Evolutionary conservation across 768 basidiomycete genomes (phyloP), one percentile per base, ranked within the genome.

Genomic region (Hydnum rufescens): DNA sequence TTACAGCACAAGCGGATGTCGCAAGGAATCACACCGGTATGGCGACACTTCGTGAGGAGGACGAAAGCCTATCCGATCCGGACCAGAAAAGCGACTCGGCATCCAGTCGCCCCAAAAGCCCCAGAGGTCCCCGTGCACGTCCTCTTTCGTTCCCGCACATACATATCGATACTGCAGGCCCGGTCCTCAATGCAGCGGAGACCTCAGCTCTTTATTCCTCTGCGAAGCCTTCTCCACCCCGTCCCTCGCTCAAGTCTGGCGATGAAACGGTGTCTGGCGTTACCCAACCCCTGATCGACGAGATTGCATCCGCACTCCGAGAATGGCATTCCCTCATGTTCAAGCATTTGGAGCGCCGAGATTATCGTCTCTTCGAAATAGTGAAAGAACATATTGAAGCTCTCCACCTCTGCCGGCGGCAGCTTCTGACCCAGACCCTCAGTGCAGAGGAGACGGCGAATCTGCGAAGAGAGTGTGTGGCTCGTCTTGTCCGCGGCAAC

Each of bases 261-360:
- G 93, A 95, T 62, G 92, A 96, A 59, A 97, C 93, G 2, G 72
- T 75, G 3, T 80, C 82, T 0, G 93, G 93, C 5, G 70, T 72
- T 22, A 68, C 64, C 2, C 90, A 95, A 61, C 93, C 93, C 5
- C 81, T 97, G 61, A 78, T 97, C 49, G 93, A 97, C 66, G 93
- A 97, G 69, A 93, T 97, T 58, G 87, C 93, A 0, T 93, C 88
- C 4, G 92, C 93, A 0, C 68, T 97, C 42, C 78, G 93, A 34
- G 93, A 97, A 74, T 97, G 92, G 90, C 83, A 93, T 60, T 75
- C 76, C 32, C 70, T 89, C 50, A 82, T 96, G 74, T 90, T 88
- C 61, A 81, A 81, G 56, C 90, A 95, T 64, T 80, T 97, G 39
- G 80, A 83, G 5, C 73, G 78, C 43, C 76, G 90, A 52, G 85